Evolutionary conservation across 140 eudicot species (phyloP).

Genomic region (Senecio squalidus): DNA sequence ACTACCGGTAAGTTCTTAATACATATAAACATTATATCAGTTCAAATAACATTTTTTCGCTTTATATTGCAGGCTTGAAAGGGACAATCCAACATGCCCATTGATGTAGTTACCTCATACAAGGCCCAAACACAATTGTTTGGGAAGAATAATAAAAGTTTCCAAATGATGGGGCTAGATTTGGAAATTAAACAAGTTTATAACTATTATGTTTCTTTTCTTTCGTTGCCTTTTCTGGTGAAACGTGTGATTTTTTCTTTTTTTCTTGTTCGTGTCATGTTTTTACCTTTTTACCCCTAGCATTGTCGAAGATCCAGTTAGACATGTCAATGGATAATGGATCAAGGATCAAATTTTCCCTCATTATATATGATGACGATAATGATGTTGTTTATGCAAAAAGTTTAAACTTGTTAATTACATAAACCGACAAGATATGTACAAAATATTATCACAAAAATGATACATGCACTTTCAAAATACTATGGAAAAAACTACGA

Average conservation of each 20-base stretch:
- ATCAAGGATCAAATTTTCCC: neutral
- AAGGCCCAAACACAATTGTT: slow-evolving; percentile 88
- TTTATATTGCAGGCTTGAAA: slow-evolving; percentile 60
- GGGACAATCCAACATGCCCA: slow-evolving; percentile 50
- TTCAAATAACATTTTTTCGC: neutral
- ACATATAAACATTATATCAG: no score
- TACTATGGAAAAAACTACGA: no score
- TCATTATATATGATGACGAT: no score
- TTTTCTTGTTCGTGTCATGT: neutral
- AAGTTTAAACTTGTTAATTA: no score
- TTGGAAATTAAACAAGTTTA: slow-evolving; percentile 9
- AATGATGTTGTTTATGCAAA: no score
- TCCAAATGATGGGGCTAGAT: slow-evolving; percentile 28
- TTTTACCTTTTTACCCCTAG: neutral
- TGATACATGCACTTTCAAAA: no score
- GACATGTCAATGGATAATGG: neutral
- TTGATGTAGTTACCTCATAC: slow-evolving; percentile 54
- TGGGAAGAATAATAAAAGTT: slow-evolving; percentile 50
- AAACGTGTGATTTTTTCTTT: neutral
- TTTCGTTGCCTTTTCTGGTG: no score
- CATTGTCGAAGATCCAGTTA: neutral
- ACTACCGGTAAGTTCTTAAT: slow-evolving; percentile 69
- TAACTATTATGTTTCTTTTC: neutral
- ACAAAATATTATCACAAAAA: no score
- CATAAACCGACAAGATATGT: no score